phyloP scores from a whole-genome alignment of 225 moss, liverwort and hornwort species.

The Sphagnum tenellum region DNA sequence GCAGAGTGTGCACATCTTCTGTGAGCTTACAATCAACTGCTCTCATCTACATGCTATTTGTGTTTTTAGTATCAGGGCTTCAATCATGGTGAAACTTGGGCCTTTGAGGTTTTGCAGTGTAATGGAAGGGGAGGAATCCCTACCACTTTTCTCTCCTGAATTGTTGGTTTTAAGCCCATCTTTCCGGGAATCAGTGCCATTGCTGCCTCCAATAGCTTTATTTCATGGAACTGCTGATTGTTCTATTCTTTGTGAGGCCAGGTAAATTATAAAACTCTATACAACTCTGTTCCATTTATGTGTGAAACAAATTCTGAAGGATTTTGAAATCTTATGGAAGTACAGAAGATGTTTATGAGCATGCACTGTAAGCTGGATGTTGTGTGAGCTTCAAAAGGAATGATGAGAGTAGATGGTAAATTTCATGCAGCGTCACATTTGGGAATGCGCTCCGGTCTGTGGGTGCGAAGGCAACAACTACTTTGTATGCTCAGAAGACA shows the following conservation, averaged over 20 bases:
- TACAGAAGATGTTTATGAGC: too few relatives aligned
- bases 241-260: slow-evolving; percentile 53
- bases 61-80: neutral
- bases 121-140: slow-evolving; percentile 57
- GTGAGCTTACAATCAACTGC: too few relatives aligned
- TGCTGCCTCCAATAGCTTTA: slow-evolving; percentile 51
- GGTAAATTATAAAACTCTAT: slow-evolving; percentile 17
- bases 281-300: too few relatives aligned
- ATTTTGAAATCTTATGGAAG: too few relatives aligned
- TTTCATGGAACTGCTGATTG: slow-evolving; percentile 62
- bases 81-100: neutral
- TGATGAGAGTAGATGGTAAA: too few relatives aligned
- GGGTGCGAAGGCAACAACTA: slow-evolving; percentile 28
- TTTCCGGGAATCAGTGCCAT: slow-evolving; percentile 40
- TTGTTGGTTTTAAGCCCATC: slow-evolving; percentile 26
- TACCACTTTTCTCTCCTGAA: slow-evolving; percentile 64
- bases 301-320: too few relatives aligned
- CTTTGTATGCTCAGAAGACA: slow-evolving; percentile 50
- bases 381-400: too few relatives aligned
- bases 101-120: slow-evolving; percentile 33
- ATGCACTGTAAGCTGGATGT: too few relatives aligned
- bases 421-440: slow-evolving; percentile 36
- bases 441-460: slow-evolving; percentile 21
- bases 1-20: neutral
- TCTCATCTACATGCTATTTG: too few relatives aligned